These are phyloP conservation scores for Apiospora sp. DNA, from an alignment of 2,329 filamentous ascomycete genomes.

Conservation along the genomic window DNA sequence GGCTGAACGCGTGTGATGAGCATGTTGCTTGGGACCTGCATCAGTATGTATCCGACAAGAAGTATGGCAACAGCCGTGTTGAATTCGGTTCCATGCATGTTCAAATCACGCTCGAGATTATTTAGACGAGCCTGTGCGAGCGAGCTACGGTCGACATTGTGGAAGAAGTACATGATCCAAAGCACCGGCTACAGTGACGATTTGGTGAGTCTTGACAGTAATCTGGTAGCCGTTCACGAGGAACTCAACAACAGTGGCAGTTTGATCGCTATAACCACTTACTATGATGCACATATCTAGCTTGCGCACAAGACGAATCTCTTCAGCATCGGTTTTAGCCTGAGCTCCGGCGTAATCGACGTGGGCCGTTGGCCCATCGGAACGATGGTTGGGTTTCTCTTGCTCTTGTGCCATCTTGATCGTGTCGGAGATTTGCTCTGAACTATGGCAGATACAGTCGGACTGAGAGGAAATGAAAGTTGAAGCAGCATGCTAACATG, in stretches of 20 bases:
- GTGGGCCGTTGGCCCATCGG: background rate
- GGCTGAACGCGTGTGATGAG: too few species aligned
- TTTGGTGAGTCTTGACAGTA: background rate
- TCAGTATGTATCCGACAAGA: slow-evolving; percentile 20
- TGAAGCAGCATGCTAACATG: background rate
- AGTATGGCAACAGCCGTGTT: slow-evolving; percentile 2
- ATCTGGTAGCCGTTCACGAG: background rate
- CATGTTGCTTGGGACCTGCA: background rate
- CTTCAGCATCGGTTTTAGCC: slow-evolving; percentile 9
- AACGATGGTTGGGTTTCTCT: background rate
- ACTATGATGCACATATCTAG: slow-evolving; percentile 12
- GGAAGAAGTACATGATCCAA: slow-evolving; percentile 12
- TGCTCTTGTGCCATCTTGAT: background rate
- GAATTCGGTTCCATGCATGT: background rate
- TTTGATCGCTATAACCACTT: background rate
- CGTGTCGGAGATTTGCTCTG: background rate
- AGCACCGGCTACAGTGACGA: background rate
- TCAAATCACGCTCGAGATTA: background rate
- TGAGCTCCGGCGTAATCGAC: slow-evolving; percentile 1
- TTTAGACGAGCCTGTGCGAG: slow-evolving; percentile 1
- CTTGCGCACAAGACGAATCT: slow-evolving; percentile 21
- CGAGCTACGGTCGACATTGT: background rate
- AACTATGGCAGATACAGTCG: background rate
- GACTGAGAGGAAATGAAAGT: background rate
- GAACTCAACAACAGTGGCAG: background rate